Evolutionary conservation across 495 filamentous ascomycete genomes (phyloP), one percentile per base, ranked within the genome.

Genomic region (Aspergillus sclerotiicarbonarius): DNA sequence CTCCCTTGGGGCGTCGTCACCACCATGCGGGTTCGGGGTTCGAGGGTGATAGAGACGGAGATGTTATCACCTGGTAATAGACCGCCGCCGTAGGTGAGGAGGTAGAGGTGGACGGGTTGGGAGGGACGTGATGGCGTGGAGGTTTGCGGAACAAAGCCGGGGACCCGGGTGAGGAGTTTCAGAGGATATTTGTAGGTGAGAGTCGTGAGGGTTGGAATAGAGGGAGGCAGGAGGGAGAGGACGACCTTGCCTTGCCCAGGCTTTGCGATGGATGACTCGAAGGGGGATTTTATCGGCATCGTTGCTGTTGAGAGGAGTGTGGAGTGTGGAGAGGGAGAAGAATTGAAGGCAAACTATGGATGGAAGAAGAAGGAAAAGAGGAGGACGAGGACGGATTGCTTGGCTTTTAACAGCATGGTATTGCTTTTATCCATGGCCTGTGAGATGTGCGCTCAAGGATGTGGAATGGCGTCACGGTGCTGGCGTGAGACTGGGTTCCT

Each of bases 41-140:
- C 84, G 20, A 96, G 76, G 4, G 81, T 80, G 49, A 97, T 74
- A 19, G 71, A 72, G 51, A 98, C 86, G 59, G 87, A 76, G 63
- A 97, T 87, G 57, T 82, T 74, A 71, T 98, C 94, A 31, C 90
- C 89, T 6, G 87, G 88, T 15, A 98, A 88, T 13, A 98, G 84
- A 3, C 94, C 94, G 45, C 94, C 94, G 56, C 94, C 94, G 66
- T 98, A 98, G 45, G 91, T 95, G 45, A 98, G 85, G 57, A 96
- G 81, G 70, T 96, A 97, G 41, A 93, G 72, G 83, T 89, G 71
- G 71, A 80, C 79, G 5, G 80, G 76, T 54, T 58, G 66, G 56
- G 62, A 70, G 44, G 65, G 67, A 50, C 67, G 59, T 29, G 68
- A 61, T 29, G 62, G 51, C 10, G 68, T 60, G 8, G 71, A 57